Percentiles rank a stretch among this genome's conserved stretches.
These are phyloP conservation scores for Chalciporus pseudorubinellus DNA, from an alignment of 768 basidiomycete genomes.

Conservation along the genomic window DNA sequence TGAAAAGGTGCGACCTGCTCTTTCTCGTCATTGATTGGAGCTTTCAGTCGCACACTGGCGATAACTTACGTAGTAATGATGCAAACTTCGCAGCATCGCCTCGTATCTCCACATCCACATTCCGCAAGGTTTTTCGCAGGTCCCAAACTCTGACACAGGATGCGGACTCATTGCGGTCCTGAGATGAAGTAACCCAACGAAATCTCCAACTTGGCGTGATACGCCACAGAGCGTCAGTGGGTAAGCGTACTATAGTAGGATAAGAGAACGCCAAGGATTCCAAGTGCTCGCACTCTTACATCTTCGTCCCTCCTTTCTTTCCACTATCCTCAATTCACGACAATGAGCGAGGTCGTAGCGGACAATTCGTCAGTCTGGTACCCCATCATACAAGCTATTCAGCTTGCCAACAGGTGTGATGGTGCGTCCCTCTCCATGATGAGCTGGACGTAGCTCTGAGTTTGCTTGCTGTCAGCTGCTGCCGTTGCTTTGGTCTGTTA, in stretches of 20 bases:
- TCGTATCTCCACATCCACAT: no score
- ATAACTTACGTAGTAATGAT: no score
- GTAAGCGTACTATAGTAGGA: no score
- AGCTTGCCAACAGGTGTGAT: constrained; percentile 17
- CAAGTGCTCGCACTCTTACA: neutral
- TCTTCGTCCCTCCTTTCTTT: neutral
- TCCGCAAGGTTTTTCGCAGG: no score
- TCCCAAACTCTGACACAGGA: no score
- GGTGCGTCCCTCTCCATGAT: constrained; percentile 1
- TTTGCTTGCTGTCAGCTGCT: constrained; percentile 5
- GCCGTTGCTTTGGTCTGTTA: constrained; percentile 18
- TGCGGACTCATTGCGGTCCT: no score
- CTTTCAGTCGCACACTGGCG: no score
- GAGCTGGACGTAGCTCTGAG: neutral
- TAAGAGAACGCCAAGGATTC: no score
- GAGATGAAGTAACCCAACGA: no score
- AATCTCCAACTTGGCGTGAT: neutral
- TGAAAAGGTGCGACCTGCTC: no score
- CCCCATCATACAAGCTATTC: constrained; percentile 8
- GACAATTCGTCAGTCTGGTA: constrained; percentile 12
- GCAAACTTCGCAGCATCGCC: no score
- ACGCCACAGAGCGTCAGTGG: neutral
- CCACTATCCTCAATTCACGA: neutral
- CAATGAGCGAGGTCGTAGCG: constrained; percentile 10
- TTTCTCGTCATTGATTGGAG: no score